A percentile compares a stretch with the other conserved stretches of the same genome.
These are phyloP conservation scores for Stevia rebaudiana DNA, from an alignment of 140 eudicot genomes.

Conservation along the genomic window DNA sequence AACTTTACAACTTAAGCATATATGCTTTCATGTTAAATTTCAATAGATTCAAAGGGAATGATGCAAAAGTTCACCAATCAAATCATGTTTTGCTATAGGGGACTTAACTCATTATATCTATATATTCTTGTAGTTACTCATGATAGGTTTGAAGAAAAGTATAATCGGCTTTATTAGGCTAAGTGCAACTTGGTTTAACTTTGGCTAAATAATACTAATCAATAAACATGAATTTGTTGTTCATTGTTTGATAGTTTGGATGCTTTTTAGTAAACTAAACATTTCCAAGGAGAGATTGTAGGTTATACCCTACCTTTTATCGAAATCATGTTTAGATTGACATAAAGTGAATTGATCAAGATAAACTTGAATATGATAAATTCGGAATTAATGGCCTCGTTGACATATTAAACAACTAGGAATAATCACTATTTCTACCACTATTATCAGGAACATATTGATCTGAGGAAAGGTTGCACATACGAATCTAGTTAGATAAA, in stretches of 20 bases:
- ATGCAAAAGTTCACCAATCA: slow-evolving; percentile 1
- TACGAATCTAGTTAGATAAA: background rate
- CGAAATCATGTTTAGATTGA: background rate
- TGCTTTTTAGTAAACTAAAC: too few species aligned
- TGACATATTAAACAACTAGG: slow-evolving; percentile 14
- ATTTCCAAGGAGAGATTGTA: background rate
- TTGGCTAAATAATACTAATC: too few species aligned
- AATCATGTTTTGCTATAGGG: slow-evolving; percentile 12
- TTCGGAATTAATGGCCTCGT: slow-evolving; percentile 1
- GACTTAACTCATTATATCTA: background rate
- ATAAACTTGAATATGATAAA: slow-evolving; percentile 1
- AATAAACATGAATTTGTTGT: too few species aligned
- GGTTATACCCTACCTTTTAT: background rate
- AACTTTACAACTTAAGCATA: slow-evolving; percentile 17
- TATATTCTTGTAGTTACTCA: background rate
- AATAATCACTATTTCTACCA: slow-evolving; percentile 11
- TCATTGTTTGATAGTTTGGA: too few species aligned
- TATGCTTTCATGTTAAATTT: slow-evolving; percentile 16
- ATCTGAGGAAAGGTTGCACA: too few species aligned
- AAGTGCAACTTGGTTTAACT: too few species aligned
- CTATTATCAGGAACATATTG: background rate
- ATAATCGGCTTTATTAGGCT: too few species aligned
- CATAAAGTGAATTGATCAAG: background rate
- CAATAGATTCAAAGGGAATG: slow-evolving; percentile 3
- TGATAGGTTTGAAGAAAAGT: background rate